Evolutionary conservation across 2,329 filamentous ascomycete species (phyloP).

Genomic region (Uncinocarpus reesii): DNA sequence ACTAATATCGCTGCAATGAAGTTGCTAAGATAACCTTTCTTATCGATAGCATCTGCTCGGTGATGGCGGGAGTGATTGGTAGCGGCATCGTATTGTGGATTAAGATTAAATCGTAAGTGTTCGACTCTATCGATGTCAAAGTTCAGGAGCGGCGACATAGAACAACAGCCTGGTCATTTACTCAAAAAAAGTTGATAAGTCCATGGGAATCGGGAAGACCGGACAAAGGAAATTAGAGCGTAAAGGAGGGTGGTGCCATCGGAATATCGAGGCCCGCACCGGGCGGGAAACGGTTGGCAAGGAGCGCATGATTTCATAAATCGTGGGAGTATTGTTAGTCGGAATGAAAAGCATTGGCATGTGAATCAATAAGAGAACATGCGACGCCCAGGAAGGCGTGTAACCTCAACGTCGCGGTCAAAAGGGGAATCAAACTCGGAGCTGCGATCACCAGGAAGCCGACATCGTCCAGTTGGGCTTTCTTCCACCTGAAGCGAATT

Average conservation of each 20-base stretch:
- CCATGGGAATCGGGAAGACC: not conserved
- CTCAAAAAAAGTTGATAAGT: not conserved
- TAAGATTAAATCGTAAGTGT: conserved; percentile 7
- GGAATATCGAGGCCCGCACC: conserved; percentile 1
- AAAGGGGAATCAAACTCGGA: conserved; percentile 30
- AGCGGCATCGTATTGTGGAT: not conserved
- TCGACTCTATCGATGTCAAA: not conserved
- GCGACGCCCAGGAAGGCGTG: conserved; percentile 32
- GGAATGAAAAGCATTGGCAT: not conserved
- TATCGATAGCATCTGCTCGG: conserved; percentile 2
- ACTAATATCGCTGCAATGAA: conserved; percentile 9
- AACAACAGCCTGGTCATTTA: not conserved
- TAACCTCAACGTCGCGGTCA: conserved; percentile 26
- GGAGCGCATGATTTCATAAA: conserved; percentile 1
- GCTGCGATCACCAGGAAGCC: conserved; percentile 27
- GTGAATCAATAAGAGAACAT: conserved; percentile 35
- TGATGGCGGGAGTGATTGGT: not conserved
- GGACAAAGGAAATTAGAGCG: conserved; percentile 6
- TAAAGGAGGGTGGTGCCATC: not conserved
- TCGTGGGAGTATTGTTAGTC: conserved; percentile 13
- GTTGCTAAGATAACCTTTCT: conserved; percentile 4
- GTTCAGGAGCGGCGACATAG: not conserved
- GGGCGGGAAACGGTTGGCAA: conserved; percentile 6
- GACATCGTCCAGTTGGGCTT: conserved; percentile 47
- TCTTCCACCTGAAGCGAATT: conserved; percentile 51